Base-by-base conservation (phyloP, 768 basidiomycete genomes). In the Rickenella mellea region DNA sequence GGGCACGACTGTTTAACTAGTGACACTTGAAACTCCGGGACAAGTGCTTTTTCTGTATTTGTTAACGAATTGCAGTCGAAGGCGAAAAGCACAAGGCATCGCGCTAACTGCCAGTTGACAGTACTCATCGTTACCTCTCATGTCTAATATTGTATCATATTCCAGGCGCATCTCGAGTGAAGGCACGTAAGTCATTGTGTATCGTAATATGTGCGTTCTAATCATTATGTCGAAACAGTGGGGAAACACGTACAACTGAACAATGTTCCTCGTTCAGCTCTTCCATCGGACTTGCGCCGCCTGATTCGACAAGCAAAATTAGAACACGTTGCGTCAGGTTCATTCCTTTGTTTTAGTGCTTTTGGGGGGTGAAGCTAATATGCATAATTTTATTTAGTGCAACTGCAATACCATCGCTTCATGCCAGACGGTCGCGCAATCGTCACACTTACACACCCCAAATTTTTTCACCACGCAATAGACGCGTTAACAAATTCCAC, bases 361-460 rank as follows among this genome's bases (percentile, higher is more conserved):
- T 17, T 36, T 14, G 9, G 9, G n/a, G n/a, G n/a, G n/a, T n/a
- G 24, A 10, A 45, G 24, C 25, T 11, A 42, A 15, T 39, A 15
- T 22, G 19, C 17, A 10, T 20, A 30, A 27, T 17, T 36, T 12
- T 15, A 11, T 12, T 7, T 12, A 85, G 83, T 79, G 20, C 64
- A 70, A 15, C 52, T 84, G 22, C 65, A 78, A 40, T 83, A 88
- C 51, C 50, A 66, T 28, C 70, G 70, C 40, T 83, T 83, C 59
- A 53, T 61, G 19, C 79, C 82, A 6, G 76, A 74, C 1, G 74
- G 77, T 24, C 59, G 61, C 17, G 85, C 81, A 6, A 62, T 72
- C 48, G 57, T 89, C 36, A 73, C 74, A 11, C 58, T 86, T 43
- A 57, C 68, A 9, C 62, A 67, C 27, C 58, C 74, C 1, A 64